Evolutionary conservation across 495 filamentous ascomycete species (phyloP), one percentile per base, ranked within the genome.

Genomic region (Daldinia childiae): DNA sequence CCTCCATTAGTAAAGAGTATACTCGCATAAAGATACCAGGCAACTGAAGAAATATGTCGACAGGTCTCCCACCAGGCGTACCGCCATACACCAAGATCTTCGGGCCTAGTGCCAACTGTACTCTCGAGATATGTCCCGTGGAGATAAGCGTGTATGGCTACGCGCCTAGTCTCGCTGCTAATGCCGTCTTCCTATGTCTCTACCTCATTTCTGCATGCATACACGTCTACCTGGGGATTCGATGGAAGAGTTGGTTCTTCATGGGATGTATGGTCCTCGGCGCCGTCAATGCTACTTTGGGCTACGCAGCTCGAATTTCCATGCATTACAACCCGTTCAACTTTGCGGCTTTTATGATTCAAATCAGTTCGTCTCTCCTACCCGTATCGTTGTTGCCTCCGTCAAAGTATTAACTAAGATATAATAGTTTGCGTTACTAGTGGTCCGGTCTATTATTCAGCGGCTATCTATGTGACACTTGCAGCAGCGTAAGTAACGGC

Each of bases 401-500:
- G 27, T 19, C 30, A 6, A 1, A 1, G 15, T n/a, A 1, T 21
- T 58, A 24, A 58, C 34, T 27, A 6, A 7, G 11, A 21, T 15
- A 24, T 27, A 15, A 56, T 65, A 80, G 79, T 88, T 66, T 88
- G 85, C 61, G 79, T 90, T 26, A 87, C 84, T 9, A 79, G 86
- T 34, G 86, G 80, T 1, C 88, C 88, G 0, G 83, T 87, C 30
- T 90, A 86, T 69, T 81, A 86, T 65, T 82, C 86, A 14, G 88
- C 88, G 0, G 86, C 82, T 15, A 86, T 90, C 62, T 90, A 90
- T 75, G 77, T 89, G 59, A 88, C 85, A n/a, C 75, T 85, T 15
- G 77, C 79, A 12, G 73, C 77, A 60, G 73, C 76, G 80, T 81
- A 58, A 67, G 78, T 76, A 24, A 41, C 12, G 0, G 17, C 14